Conservation (phyloP, 1,139 yeast species). For the Debaryomycetaceae sp. region DNA sequence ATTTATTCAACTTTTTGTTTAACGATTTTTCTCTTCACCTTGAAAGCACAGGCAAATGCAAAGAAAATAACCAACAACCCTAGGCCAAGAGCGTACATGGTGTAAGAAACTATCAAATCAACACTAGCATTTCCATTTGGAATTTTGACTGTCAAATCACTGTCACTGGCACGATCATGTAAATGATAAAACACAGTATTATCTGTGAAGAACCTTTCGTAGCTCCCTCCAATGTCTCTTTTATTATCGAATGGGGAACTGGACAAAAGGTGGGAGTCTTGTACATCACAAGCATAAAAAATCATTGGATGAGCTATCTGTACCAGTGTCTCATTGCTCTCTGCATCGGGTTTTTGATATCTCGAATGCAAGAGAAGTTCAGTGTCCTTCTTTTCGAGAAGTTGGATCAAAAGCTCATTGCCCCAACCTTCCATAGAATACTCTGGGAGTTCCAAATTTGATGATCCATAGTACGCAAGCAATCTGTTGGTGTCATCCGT, state of each 20-base stretch:
- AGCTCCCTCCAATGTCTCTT: slow-evolving; percentile 30
- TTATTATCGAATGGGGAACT: slow-evolving; percentile 39
- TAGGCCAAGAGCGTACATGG: slow-evolving; percentile 9
- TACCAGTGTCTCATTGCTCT: slow-evolving; percentile 7
- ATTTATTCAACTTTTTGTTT: background rate
- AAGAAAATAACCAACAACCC: slow-evolving; percentile 2
- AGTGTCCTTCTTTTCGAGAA: slow-evolving; percentile 9
- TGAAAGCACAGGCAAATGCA: background rate
- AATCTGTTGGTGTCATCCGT: slow-evolving; percentile 23
- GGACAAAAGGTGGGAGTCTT: slow-evolving; percentile 24
- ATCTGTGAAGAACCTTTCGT: slow-evolving; percentile 37
- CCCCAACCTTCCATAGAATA: slow-evolving; percentile 43
- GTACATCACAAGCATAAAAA: slow-evolving; percentile 33
- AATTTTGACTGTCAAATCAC: slow-evolving; percentile 11
- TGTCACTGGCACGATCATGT: too few relatives aligned
- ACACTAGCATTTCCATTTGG: slow-evolving; percentile 21
- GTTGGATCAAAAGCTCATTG: slow-evolving; percentile 33
- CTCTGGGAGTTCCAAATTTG: slow-evolving; percentile 43
- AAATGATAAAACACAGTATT: slow-evolving; percentile 43
- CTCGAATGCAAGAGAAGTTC: slow-evolving; percentile 35
- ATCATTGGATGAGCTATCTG: slow-evolving; percentile 21
- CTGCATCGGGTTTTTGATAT: slow-evolving; percentile 30
- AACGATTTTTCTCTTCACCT: background rate
- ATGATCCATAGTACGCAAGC: slow-evolving; percentile 30
- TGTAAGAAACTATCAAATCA: slow-evolving; percentile 13